Base-by-base conservation (phyloP, 2,329 filamentous ascomycete species). In the Aspergillus sp. region DNA sequence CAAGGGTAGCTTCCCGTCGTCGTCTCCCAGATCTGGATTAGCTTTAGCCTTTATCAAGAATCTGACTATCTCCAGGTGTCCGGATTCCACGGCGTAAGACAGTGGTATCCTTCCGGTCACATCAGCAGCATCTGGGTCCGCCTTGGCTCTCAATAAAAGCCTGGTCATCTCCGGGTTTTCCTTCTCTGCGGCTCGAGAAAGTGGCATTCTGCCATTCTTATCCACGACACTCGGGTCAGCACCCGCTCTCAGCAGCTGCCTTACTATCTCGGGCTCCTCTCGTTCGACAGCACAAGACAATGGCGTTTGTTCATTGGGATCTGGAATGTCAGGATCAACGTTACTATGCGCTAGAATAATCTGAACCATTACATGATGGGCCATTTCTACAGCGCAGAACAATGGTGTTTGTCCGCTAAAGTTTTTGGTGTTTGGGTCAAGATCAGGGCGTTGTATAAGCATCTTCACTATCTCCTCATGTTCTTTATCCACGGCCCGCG, bases 131-230 rank as follows among this genome's bases (percentile, higher is more conserved):
- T 67, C 54, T 4, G 60, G 56, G 48, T 62, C 37, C 8, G 56
- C 55, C 11, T 57, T 60, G 14, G 57, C 52, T 43, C 60, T 55
- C 14, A 68, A 55, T 23, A 70, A 46, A 14, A 66, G 51, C n/a
- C 64, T 56, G 12, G 61, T 56, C 9, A 67, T 60, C 33, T 62
- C 53, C 37, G 64, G 60, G 33, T 67, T 58, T 4, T 66, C 68
- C 27, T 66, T 64, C 52, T 61, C 58, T 8, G 62, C 63, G 15
- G 63, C 63, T 12, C 41, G 55, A 14, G 49, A 58, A 19, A 66
- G 50, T 23, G 66, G 55, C 25, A 60, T 60, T 35, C 60, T 54
- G 15, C 59, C 62, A 27, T 48, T 35, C 2, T 50, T 47, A 54
- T 65, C 64, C 37, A 57, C 55, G 17, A 58, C 52, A 55, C 63